Evolutionary conservation across 345 rosid genomes (phyloP), one percentile per base, ranked within the genome.

Genomic region (Linum tenue): DNA sequence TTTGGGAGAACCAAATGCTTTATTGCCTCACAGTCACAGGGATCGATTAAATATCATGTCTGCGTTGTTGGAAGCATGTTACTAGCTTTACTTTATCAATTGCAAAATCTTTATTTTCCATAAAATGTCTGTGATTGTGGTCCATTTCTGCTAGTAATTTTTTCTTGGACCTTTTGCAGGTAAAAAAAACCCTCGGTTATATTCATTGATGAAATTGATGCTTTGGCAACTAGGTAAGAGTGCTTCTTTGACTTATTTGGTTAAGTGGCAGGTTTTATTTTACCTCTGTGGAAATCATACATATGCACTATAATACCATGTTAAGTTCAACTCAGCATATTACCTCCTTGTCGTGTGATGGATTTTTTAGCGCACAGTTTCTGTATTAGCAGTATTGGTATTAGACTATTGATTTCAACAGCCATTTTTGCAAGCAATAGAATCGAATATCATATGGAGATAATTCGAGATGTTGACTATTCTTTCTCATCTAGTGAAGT

Each of bases 121-220:
- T 3, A 55, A 58, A 60, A 55, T 59, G 70, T 63, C 59, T 35
- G 59, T 59, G 2, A 53, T 16, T 55, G 40, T 62, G 39, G 37
- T 58, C 64, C 31, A n/a, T 60, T 72, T 43, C 15, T 55, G 39
- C 39, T 63, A 48, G 56, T 65, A 41, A 60, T 56, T 60, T 66
- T 63, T 14, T 71, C 22, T n/a, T 76, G 65, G 65, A 78, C 58
- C 67, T 65, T 73, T 53, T 82, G 82, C 89, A 89, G 98, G 95
- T 92, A 69, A 92, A 89, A 89, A 73, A 92, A 83, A 79, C 98
- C 96, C 60, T 87, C 98, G 2, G 98, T 92, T 70, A 87, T 92
- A 65, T 92, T 92, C 81, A 85, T 92, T 16, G 98, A 92, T 66
- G 96, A 91, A 76, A 91, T 91, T 60, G 98, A 91, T 84, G 98